Conservation (phyloP, 305 asterid species). For the Solanum aculeatissimum region DNA sequence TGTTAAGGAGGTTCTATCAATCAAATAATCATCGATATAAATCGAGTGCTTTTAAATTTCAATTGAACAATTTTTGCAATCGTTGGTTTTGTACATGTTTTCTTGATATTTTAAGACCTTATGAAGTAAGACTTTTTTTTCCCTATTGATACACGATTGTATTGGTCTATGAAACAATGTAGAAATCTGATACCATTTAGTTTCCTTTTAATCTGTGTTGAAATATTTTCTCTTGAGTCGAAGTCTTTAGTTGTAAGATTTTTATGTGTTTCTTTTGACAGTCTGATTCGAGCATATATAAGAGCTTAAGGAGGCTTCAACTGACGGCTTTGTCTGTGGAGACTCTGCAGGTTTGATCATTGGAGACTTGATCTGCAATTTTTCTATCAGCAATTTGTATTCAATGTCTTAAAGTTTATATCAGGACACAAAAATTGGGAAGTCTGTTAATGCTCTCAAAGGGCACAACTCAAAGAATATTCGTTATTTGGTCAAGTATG, state of each 20-base stretch:
- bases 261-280: constrained; percentile 27
- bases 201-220: not conserved
- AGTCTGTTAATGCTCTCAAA: constrained; percentile 15
- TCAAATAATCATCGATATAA: constrained; percentile 19
- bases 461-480: constrained; percentile 23
- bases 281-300: constrained; percentile 44
- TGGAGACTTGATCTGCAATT: not conserved
- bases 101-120: not conserved
- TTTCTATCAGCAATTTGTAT: not conserved
- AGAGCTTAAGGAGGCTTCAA: constrained; percentile 70
- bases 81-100: not conserved
- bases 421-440: constrained; percentile 29
- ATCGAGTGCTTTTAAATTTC: not conserved
- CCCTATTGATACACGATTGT: too few relatives aligned
- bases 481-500: constrained; percentile 27
- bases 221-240: not conserved
- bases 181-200: not conserved
- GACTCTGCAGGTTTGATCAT: constrained; percentile 56
- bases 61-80: not conserved
- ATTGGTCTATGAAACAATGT: not conserved
- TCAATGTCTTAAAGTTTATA: not conserved
- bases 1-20: constrained; percentile 26
- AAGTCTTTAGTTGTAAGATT: not conserved
- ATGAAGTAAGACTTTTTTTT: too few relatives aligned
- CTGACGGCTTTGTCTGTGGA: constrained; percentile 60